These are phyloP conservation scores for Corynespora cassiicola DNA, from an alignment of 2,329 filamentous ascomycete species.

Conservation along the genomic window DNA sequence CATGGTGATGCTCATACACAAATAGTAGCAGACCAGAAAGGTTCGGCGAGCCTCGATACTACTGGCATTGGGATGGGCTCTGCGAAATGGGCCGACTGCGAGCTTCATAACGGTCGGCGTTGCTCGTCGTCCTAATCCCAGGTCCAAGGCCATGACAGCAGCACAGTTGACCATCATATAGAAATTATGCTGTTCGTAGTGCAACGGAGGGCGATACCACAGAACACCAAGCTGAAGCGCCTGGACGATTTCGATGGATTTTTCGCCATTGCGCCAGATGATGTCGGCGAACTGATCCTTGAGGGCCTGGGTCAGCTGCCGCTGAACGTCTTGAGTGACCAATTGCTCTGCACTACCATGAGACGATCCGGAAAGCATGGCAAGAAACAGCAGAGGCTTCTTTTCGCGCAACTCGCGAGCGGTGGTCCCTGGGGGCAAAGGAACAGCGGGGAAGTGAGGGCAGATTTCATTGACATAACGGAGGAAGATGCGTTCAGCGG, in stretches of 20 bases:
- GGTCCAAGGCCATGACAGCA: slow-evolving; percentile 81
- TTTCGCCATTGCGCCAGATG: slow-evolving; percentile 77
- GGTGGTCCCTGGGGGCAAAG: slow-evolving; percentile 61
- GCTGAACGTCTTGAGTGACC: slow-evolving; percentile 63
- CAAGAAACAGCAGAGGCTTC: slow-evolving; percentile 66
- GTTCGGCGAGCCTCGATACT: slow-evolving; percentile 64
- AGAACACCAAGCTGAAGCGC: slow-evolving; percentile 76
- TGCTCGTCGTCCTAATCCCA: slow-evolving; percentile 73
- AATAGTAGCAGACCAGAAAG: slow-evolving; percentile 67
- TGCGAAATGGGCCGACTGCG: slow-evolving; percentile 38
- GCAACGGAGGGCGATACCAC: slow-evolving; percentile 85
- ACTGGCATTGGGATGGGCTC: slow-evolving; percentile 54
- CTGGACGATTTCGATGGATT: slow-evolving; percentile 84
- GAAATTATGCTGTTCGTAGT: slow-evolving; percentile 86
- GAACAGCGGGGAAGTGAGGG: slow-evolving; percentile 63
- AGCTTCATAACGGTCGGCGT: slow-evolving; percentile 47
- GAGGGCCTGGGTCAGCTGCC: slow-evolving; percentile 70
- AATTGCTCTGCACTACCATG: slow-evolving; percentile 50
- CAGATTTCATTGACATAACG: slow-evolving; percentile 62
- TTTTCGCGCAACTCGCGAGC: slow-evolving; percentile 62
- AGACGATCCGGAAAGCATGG: slow-evolving; percentile 62
- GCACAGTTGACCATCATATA: slow-evolving; percentile 86
- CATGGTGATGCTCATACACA: slow-evolving; percentile 64
- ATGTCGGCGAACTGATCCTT: slow-evolving; percentile 77
- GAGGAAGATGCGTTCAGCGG: slow-evolving; percentile 63